Percentiles rank a stretch among this genome's conserved stretches.
These are phyloP conservation scores for Cladophialophora bantiana DNA, from an alignment of 2,329 filamentous ascomycete genomes.

Conservation along the genomic window DNA sequence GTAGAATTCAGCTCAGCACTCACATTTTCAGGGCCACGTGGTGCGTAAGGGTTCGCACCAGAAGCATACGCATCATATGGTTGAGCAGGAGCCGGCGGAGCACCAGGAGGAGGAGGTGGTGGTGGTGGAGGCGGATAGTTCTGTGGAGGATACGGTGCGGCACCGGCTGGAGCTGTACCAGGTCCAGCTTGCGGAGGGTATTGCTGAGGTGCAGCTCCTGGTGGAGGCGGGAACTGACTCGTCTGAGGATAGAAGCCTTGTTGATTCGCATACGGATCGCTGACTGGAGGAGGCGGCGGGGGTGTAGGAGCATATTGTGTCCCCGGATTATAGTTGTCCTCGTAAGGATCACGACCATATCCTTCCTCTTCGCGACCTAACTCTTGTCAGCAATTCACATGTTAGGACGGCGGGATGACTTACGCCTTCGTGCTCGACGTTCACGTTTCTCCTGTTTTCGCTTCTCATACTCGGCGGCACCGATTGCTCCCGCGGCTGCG, in stretches of 20 bases:
- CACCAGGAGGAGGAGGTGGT: conserved; percentile 50
- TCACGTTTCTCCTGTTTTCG: conserved; percentile 63
- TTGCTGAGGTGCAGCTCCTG: conserved; percentile 39
- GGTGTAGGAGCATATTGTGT: conserved; percentile 48
- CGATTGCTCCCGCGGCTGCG: conserved; percentile 64
- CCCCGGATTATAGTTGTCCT: conserved; percentile 50
- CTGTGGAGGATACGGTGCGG: conserved; percentile 37
- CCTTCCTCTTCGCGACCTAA: conserved; percentile 35
- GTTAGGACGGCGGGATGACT: conserved; percentile 17
- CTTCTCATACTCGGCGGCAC: conserved; percentile 65
- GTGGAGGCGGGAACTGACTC: conserved; percentile 54
- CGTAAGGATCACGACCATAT: conserved; percentile 47
- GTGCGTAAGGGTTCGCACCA: conserved; percentile 50
- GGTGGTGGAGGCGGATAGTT: conserved; percentile 51
- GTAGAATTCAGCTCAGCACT: conserved; percentile 51
- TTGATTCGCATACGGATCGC: conserved; percentile 44
- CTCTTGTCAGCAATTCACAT: conserved; percentile 16
- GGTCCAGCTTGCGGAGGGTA: conserved; percentile 34
- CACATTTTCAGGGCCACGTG: conserved; percentile 57
- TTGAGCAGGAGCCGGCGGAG: conserved; percentile 42
- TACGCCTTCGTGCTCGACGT: conserved; percentile 50
- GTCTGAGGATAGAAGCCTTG: conserved; percentile 51
- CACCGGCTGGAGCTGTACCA: conserved; percentile 27
- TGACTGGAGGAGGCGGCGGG: conserved; percentile 43
- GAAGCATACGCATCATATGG: conserved; percentile 46